Base-by-base conservation (phyloP, 805 yeast species). In the Candida hungchunana region DNA sequence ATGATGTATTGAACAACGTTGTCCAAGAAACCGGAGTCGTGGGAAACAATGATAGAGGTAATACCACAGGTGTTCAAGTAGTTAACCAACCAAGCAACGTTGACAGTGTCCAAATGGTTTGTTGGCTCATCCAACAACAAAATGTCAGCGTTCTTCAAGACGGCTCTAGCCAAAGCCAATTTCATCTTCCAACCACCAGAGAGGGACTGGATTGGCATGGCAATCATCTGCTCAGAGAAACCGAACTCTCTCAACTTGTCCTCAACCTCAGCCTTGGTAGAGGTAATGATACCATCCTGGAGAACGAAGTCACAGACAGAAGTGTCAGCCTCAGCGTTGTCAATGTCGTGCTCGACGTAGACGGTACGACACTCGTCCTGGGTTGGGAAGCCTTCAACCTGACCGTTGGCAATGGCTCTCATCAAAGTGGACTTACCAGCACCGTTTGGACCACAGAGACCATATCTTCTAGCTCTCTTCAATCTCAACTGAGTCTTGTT, bases 111-210 rank as follows among this genome's bases (percentile, higher is more conserved):
- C 84, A 93, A 85, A 79, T 93, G 98, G 85, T 90, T 90, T 65
- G 98, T 90, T 75, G 98, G 98, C 80, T 90, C 98, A 78, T 90
- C 98, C 69, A 90, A 82, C 71, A 90, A 77, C 70, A 90, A 77
- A 65, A 90, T 93, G 71, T 86, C 95, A 63, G 98, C 97, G 73
- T 89, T 89, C 79, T 85, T 86, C 73, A 90, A 81, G 63, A 90
- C 97, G 64, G 98, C 98, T 75, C 97, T 87, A 59, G 98, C 97
- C 63, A 90, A 79, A 66, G 97, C 97, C 69, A 90, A 81, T 75
- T 93, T 93, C 98, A 90, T 90, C 82, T 93, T 93, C 98, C 98
- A 90, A 81, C 98, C 98, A 82, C 98, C 98, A 63, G 98, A 93
- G 58, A 93, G 79, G 50, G 97, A 85, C 63, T 87, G 79, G 67